Evolutionary conservation across 306 rosid genomes (phyloP).

Genomic region (Begonia masoniana): DNA sequence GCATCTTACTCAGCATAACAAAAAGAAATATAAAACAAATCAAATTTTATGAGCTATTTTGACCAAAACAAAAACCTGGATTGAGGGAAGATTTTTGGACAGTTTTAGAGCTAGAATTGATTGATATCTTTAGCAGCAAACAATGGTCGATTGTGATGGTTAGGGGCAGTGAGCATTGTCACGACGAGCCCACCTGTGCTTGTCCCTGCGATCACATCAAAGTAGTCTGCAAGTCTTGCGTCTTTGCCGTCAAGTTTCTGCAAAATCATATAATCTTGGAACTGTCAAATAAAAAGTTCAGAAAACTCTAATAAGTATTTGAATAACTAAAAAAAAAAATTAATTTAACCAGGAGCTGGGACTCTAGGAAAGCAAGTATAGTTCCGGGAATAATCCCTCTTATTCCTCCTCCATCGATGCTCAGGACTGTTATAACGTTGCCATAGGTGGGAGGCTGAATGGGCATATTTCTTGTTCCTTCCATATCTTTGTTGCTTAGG

Average conservation of each 20-base stretch:
- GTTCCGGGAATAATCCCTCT: constrained; percentile 54
- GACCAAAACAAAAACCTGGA: not conserved
- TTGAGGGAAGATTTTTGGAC: constrained; percentile 48
- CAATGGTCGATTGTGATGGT: constrained; percentile 32
- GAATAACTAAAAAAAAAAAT: not conserved
- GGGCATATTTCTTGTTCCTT: constrained; percentile 7
- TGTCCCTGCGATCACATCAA: constrained; percentile 58
- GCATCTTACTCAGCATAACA: not conserved
- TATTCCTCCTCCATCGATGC: constrained; percentile 73
- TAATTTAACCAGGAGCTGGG: constrained; percentile 36
- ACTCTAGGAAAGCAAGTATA: constrained; percentile 40
- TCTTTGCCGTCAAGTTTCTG: constrained; percentile 54
- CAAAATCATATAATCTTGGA: not conserved
- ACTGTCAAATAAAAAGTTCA: not conserved
- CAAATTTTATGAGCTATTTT: not conserved
- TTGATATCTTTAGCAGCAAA: constrained; percentile 44
- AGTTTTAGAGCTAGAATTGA: constrained; percentile 33
- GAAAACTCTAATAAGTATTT: not conserved
- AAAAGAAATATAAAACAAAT: not conserved
- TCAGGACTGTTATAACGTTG: constrained; percentile 42
- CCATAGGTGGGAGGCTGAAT: constrained; percentile 42
- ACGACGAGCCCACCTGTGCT: constrained; percentile 62
- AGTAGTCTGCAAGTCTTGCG: constrained; percentile 61
- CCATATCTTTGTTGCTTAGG: not conserved
- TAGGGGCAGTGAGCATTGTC: constrained; percentile 46